phyloP scores from a whole-genome alignment of 345 rosid species.

The Balakata baccata region DNA sequence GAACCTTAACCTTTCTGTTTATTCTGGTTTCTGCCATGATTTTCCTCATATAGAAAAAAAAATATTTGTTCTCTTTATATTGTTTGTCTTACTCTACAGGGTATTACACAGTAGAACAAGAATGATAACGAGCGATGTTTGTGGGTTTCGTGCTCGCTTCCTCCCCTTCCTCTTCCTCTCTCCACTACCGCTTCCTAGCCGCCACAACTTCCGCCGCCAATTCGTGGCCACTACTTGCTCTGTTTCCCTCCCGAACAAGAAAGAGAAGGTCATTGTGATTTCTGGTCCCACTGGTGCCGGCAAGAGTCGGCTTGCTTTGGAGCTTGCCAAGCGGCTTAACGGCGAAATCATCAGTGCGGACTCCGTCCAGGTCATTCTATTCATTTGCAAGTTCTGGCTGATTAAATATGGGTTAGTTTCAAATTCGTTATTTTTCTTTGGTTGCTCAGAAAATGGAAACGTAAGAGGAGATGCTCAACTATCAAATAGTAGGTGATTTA shows the following conservation, averaged over 20 bases:
- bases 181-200: constrained; percentile 21
- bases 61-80: too few relatives aligned
- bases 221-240: constrained; percentile 35
- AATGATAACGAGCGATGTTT: constrained; percentile 46
- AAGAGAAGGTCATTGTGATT: constrained; percentile 71
- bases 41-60: neutral
- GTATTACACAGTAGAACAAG: neutral
- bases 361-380: constrained; percentile 64
- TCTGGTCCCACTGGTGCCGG: constrained; percentile 96
- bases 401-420: neutral
- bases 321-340: constrained; percentile 81
- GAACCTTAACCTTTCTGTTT: neutral
- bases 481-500: too few relatives aligned
- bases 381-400: neutral
- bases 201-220: constrained; percentile 21
- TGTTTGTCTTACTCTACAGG: neutral
- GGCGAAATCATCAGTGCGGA: constrained; percentile 98
- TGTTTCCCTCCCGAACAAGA: constrained; percentile 23
- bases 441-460: neutral
- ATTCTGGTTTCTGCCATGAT: too few relatives aligned
- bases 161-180: constrained; percentile 34
- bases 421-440: neutral
- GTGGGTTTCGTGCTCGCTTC: constrained; percentile 41
- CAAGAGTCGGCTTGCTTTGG: constrained; percentile 76
- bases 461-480: too few relatives aligned